These are phyloP conservation scores for Sclerotinia nivalis DNA, from an alignment of 2,329 filamentous ascomycete genomes.

Conservation along the genomic window DNA sequence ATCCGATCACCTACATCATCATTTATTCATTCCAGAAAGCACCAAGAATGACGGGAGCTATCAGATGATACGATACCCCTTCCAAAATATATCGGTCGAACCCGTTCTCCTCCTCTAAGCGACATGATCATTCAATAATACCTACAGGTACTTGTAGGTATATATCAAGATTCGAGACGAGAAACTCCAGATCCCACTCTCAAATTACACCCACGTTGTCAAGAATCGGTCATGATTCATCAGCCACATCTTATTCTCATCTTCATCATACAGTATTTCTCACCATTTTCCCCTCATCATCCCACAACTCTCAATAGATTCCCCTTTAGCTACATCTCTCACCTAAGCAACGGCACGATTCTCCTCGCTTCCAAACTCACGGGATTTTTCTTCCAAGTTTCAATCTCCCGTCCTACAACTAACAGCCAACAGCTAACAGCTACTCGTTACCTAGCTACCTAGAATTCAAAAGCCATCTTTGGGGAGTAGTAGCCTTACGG, in stretches of 20 bases:
- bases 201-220: neutral
- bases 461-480: neutral
- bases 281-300: neutral
- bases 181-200: neutral
- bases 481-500: neutral
- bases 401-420: neutral
- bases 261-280: neutral
- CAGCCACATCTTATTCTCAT: slow-evolving; percentile 3
- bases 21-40: neutral
- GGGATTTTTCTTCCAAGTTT: neutral
- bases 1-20: neutral
- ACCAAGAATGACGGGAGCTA: neutral
- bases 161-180: neutral
- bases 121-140: too few species aligned
- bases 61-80: neutral
- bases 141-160: neutral
- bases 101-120: neutral
- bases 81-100: neutral
- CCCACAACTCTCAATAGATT: neutral
- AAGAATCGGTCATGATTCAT: neutral
- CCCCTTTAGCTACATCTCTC: neutral
- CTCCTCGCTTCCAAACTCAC: neutral
- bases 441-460: neutral
- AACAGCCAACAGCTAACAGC: neutral
- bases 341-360: neutral